Conservation (phyloP, 192 early-diverging fungal genomes). For the Coemansia sp. region DNA sequence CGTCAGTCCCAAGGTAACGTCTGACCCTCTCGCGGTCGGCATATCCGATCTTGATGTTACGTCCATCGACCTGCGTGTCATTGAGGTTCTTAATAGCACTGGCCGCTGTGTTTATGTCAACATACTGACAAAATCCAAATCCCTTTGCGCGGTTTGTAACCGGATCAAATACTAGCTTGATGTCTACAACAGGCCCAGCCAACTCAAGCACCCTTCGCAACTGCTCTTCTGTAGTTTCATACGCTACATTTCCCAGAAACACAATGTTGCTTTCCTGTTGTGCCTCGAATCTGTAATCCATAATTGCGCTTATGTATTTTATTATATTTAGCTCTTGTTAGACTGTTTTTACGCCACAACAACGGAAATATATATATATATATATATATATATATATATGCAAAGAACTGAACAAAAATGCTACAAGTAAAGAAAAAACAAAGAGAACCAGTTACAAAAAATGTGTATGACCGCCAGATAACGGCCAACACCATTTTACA, state of each 20-base stretch:
- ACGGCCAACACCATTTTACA: not conserved
- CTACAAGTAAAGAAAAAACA: not conserved
- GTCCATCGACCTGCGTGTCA: conserved; percentile 84
- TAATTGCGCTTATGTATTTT: conserved; percentile 1
- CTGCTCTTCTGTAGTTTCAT: conserved; percentile 91
- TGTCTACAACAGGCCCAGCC: conserved; percentile 82
- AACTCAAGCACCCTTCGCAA: conserved; percentile 89
- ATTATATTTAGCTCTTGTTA: not conserved
- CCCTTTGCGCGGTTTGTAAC: conserved; percentile 80
- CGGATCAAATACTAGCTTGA: conserved; percentile 88
- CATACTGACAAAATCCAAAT: conserved; percentile 92
- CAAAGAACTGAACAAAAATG: not conserved
- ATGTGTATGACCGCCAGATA: not conserved
- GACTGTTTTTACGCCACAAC: not conserved
- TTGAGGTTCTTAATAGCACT: conserved; percentile 94
- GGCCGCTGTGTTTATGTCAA: conserved; percentile 87
- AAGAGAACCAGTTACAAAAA: not conserved
- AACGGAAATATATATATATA: too few relatives aligned
- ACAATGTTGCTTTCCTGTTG: conserved; percentile 38
- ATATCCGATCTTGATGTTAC: conserved; percentile 89
- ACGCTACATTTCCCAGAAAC: conserved; percentile 78
- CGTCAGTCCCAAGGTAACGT: conserved; percentile 35
- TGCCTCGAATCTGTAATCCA: conserved; percentile 35
- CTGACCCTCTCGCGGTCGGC: conserved; percentile 61
- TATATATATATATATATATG: not conserved